These are phyloP conservation scores for Globisporangium parvum DNA, from an alignment of 352 stramenopile species.

Conservation along the genomic window DNA sequence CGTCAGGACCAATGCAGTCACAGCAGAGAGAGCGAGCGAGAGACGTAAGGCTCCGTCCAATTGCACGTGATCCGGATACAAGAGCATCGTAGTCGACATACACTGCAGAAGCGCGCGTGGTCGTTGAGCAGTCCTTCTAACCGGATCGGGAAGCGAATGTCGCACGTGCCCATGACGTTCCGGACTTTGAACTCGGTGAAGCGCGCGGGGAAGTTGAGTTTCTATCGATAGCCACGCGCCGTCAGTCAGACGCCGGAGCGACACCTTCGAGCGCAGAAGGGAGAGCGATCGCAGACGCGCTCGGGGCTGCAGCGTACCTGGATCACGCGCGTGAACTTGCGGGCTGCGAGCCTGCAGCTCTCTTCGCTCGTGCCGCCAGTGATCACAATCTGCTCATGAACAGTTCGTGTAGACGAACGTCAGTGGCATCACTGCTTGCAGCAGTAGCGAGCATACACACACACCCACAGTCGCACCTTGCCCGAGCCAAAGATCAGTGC, in stretches of 20 bases:
- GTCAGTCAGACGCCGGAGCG: background rate
- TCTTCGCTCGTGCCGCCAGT: slow-evolving; percentile 80
- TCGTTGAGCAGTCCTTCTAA: slow-evolving; percentile 97
- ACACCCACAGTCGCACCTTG: slow-evolving; percentile 46
- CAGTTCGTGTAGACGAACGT: background rate
- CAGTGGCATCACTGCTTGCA: background rate
- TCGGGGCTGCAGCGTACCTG: slow-evolving; percentile 54
- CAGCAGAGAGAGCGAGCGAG: background rate
- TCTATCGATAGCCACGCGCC: slow-evolving; percentile 27
- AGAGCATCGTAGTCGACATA: slow-evolving; percentile 38
- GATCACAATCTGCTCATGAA: slow-evolving; percentile 65
- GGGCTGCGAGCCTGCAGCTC: slow-evolving; percentile 71
- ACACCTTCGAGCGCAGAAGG: too few species aligned
- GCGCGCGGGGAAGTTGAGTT: slow-evolving; percentile 83
- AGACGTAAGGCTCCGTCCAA: background rate
- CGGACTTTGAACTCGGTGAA: slow-evolving; percentile 92
- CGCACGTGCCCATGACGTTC: slow-evolving; percentile 98
- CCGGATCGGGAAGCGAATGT: slow-evolving; percentile 97
- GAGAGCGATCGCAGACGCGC: too few species aligned
- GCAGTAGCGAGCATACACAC: background rate
- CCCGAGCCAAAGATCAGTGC: slow-evolving; percentile 97
- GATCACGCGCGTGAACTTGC: slow-evolving; percentile 85
- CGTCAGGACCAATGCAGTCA: background rate
- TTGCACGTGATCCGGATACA: background rate
- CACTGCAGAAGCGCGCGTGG: slow-evolving; percentile 92